These are phyloP conservation scores for Candida tetrigidarum DNA, from an alignment of 1,139 yeast species.

Conservation along the genomic window DNA sequence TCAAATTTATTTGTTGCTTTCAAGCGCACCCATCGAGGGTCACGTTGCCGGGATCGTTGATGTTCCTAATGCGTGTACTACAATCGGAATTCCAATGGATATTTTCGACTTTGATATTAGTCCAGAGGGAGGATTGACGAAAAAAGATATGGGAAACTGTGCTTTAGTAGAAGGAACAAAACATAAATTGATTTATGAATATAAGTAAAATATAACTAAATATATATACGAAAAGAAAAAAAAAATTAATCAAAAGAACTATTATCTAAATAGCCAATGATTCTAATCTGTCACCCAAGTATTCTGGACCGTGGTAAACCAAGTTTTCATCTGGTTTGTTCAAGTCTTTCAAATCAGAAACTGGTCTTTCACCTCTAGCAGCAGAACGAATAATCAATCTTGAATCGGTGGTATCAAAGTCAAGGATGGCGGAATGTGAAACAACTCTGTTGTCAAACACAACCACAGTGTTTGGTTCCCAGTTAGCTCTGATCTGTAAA, in stretches of 20 bases:
- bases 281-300: slow-evolving; percentile 15
- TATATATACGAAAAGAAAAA: slow-evolving; percentile 3
- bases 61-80: slow-evolving; percentile 55
- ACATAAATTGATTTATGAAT: slow-evolving; percentile 16
- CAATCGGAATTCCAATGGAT: slow-evolving; percentile 54
- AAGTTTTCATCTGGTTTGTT: slow-evolving; percentile 23
- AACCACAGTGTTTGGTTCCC: slow-evolving; percentile 59
- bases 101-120: slow-evolving; percentile 53
- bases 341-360: slow-evolving; percentile 37
- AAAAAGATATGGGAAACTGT: slow-evolving; percentile 37
- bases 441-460: slow-evolving; percentile 75
- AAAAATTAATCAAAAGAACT: background rate
- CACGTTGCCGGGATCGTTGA: slow-evolving; percentile 56
- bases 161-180: slow-evolving; percentile 32
- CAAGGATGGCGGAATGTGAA: slow-evolving; percentile 64
- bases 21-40: slow-evolving; percentile 54
- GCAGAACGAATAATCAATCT: slow-evolving; percentile 75
- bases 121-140: slow-evolving; percentile 35
- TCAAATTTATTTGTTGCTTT: slow-evolving; percentile 48
- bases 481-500: slow-evolving; percentile 43
- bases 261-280: slow-evolving; percentile 6
- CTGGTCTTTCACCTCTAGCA: slow-evolving; percentile 59
- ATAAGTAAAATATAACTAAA: slow-evolving; percentile 6
- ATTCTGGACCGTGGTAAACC: slow-evolving; percentile 20
- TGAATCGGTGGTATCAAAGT: slow-evolving; percentile 56